Conservation (phyloP, 1,284 basidiomycete genomes). For the Ceratobasidium sp. region DNA sequence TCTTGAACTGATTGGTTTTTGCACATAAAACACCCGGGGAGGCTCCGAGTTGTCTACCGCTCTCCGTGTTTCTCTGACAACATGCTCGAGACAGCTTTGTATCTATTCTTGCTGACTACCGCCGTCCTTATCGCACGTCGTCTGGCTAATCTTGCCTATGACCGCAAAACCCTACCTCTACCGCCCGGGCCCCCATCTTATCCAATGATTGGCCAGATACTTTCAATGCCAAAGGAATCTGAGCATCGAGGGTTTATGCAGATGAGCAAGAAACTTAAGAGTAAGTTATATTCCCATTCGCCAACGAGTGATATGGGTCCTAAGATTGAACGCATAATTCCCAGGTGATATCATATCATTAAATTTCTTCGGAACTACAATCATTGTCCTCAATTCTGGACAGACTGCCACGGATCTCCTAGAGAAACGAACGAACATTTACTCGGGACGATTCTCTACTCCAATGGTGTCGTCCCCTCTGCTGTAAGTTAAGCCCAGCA, state of each 20-base stretch:
- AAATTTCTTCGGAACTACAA: slow-evolving; percentile 28
- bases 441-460: neutral
- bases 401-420: slow-evolving; percentile 24
- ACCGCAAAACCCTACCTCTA: neutral
- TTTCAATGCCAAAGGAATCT: slow-evolving; percentile 12
- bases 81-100: too few species aligned
- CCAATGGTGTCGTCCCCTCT: neutral
- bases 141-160: too few species aligned
- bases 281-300: neutral
- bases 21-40: too few species aligned
- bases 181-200: slow-evolving; percentile 25
- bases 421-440: slow-evolving; percentile 17
- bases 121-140: too few species aligned
- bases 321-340: too few species aligned
- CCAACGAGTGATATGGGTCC: too few species aligned
- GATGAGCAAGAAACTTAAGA: slow-evolving; percentile 6
- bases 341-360: slow-evolving; percentile 35
- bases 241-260: neutral
- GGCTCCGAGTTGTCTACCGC: too few species aligned
- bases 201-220: slow-evolving; percentile 6
- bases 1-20: too few species aligned
- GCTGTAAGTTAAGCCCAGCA: neutral
- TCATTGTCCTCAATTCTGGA: slow-evolving; percentile 27
- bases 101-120: too few species aligned
- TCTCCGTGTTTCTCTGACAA: too few species aligned